A percentile compares a stretch with the other conserved stretches of the same genome.
Evolutionary conservation across 495 filamentous ascomycete genomes (phyloP).

Genomic region (Neurospora tetrasperma): DNA sequence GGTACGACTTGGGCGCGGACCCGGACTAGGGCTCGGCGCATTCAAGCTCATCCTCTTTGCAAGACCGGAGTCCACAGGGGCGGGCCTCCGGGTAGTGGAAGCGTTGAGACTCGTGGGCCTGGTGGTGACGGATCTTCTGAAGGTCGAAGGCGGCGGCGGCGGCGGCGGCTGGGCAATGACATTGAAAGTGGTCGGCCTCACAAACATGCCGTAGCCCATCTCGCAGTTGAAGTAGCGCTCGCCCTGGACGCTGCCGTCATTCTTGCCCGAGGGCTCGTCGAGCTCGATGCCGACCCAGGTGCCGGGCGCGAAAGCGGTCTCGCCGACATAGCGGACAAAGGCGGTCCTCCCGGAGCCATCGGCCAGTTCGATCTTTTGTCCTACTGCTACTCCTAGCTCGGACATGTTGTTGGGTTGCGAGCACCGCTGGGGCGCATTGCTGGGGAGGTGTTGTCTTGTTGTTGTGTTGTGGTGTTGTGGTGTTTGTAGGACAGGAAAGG

Average conservation of each 20-base stretch:
- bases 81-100: slow-evolving; percentile 19
- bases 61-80: slow-evolving; percentile 37
- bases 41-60: slow-evolving; percentile 57
- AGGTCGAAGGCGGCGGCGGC: slow-evolving; percentile 20
- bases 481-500: neutral
- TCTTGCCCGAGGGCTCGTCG: slow-evolving; percentile 75
- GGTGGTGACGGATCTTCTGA: slow-evolving; percentile 22
- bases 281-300: slow-evolving; percentile 91
- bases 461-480: neutral
- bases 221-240: slow-evolving; percentile 84
- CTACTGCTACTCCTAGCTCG: slow-evolving; percentile 32
- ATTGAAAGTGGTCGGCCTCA: slow-evolving; percentile 52
- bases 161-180: slow-evolving; percentile 47
- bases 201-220: slow-evolving; percentile 78
- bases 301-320: slow-evolving; percentile 65
- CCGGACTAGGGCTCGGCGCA: slow-evolving; percentile 54
- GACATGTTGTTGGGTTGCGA: slow-evolving; percentile 19
- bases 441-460: neutral
- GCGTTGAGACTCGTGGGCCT: slow-evolving; percentile 29
- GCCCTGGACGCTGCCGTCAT: slow-evolving; percentile 85
- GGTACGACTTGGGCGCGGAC: slow-evolving; percentile 34
- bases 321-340: slow-evolving; percentile 70
- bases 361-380: slow-evolving; percentile 50
- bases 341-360: slow-evolving; percentile 57
- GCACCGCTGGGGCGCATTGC: neutral